Evolutionary conservation across 768 basidiomycete genomes (phyloP).

Genomic region (Krasilnikovozyma curviuscula): DNA sequence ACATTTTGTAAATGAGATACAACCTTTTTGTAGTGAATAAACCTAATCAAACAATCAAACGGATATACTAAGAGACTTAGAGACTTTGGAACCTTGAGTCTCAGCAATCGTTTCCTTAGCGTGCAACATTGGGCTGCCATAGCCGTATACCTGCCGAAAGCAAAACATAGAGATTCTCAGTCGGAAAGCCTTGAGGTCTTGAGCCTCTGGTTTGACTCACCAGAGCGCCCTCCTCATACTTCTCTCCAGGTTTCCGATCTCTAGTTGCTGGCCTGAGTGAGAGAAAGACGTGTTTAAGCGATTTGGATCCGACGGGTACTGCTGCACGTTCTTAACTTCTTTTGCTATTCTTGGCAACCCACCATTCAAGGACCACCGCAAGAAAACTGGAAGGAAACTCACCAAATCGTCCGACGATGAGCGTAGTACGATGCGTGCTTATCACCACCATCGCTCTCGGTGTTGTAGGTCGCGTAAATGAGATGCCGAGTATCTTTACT

Average conservation of each 20-base stretch:
- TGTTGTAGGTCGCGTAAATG: conserved; percentile 15
- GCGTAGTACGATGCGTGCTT: conserved; percentile 10
- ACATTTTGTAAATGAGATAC: too few species aligned
- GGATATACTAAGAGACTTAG: too few species aligned
- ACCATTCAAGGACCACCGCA: too few species aligned
- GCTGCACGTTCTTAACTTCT: too few species aligned
- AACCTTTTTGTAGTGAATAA: too few species aligned
- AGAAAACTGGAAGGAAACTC: too few species aligned
- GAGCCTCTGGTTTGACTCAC: background rate
- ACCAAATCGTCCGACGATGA: conserved; percentile 6
- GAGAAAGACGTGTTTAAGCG: too few species aligned
- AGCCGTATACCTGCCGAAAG: too few species aligned
- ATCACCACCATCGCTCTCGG: conserved; percentile 8
- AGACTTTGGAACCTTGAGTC: background rate
- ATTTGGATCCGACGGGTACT: too few species aligned
- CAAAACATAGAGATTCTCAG: background rate
- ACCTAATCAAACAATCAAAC: too few species aligned
- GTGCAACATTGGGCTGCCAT: conserved; percentile 6
- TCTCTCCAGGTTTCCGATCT: conserved; percentile 7
- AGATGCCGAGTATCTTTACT: conserved; percentile 10
- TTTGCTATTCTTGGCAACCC: too few species aligned
- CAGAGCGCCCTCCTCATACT: conserved; percentile 9
- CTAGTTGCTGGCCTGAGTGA: conserved; percentile 9
- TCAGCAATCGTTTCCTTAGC: conserved; percentile 10
- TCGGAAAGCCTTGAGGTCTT: background rate